Conservation (phyloP, 164 flowering plant species). For the Pachysandra terminalis region DNA sequence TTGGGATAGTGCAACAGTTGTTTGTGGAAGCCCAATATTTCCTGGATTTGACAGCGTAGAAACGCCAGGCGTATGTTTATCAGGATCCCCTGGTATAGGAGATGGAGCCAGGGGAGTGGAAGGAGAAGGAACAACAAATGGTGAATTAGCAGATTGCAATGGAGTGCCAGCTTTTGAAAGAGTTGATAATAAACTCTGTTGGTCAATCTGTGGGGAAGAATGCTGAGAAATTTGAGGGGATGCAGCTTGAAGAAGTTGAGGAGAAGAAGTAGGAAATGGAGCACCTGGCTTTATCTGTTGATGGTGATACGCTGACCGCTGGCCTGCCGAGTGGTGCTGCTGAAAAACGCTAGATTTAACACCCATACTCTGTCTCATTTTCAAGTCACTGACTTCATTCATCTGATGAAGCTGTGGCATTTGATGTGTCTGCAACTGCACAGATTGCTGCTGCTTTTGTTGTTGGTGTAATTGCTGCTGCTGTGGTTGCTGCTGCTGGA, state of each 20-base stretch:
- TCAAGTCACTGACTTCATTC: too few relatives aligned
- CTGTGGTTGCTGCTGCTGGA: too few relatives aligned
- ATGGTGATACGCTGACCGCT: too few relatives aligned
- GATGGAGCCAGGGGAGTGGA: conserved; percentile 83
- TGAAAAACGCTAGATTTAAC: too few relatives aligned
- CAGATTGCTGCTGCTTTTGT: conserved; percentile 42
- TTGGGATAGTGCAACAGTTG: conserved; percentile 28
- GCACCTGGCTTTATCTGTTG: conserved; percentile 66
- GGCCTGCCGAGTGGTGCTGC: too few relatives aligned
- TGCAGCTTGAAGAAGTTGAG: conserved; percentile 48
- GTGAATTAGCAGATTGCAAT: conserved; percentile 70
- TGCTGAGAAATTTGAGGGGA: conserved; percentile 81
- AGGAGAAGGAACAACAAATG: conserved; percentile 79
- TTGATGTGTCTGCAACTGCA: conserved; percentile 52
- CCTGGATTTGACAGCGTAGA: conserved; percentile 61
- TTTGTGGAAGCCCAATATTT: conserved; percentile 52
- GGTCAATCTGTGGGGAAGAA: conserved; percentile 82
- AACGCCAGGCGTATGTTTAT: conserved; percentile 54
- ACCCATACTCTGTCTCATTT: too few relatives aligned
- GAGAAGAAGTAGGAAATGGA: conserved; percentile 61
- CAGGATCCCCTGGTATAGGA: conserved; percentile 74
- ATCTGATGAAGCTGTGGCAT: conserved; percentile 59
- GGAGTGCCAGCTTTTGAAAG: conserved; percentile 66
- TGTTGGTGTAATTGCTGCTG: too few relatives aligned
- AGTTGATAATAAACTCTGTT: conserved; percentile 54